Conservation (phyloP, 208 protist species). For the Leishmania aethiopica region DNA sequence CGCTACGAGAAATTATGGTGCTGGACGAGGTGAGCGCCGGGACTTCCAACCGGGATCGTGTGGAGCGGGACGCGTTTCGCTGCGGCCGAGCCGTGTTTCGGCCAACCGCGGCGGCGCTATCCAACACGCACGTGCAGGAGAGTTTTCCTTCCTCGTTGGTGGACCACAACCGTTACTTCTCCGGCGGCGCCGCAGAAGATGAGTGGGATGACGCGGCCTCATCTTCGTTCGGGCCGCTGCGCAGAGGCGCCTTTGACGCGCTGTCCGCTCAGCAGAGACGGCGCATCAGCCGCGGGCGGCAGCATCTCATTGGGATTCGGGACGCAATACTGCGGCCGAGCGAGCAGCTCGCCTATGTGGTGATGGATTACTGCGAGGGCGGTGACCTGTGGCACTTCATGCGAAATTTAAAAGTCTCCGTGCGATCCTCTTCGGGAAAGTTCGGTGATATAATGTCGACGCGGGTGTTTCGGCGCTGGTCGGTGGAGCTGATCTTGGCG, state of each 20-base stretch:
- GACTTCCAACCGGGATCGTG: slow-evolving; percentile 10
- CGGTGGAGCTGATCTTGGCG: slow-evolving; percentile 66
- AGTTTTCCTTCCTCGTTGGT: neutral
- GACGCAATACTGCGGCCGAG: slow-evolving; percentile 94
- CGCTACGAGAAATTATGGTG: slow-evolving; percentile 89
- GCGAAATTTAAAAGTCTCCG: slow-evolving; percentile 22
- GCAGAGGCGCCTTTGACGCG: slow-evolving; percentile 8
- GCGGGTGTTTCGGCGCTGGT: slow-evolving; percentile 60
- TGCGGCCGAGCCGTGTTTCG: slow-evolving; percentile 14
- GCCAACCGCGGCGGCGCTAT: neutral
- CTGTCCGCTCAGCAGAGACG: slow-evolving; percentile 7
- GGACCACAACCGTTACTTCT: slow-evolving; percentile 8
- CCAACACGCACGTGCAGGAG: neutral
- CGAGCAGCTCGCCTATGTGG: slow-evolving; percentile 89
- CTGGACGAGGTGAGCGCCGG: slow-evolving; percentile 89
- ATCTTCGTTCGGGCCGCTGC: neutral
- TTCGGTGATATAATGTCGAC: slow-evolving; percentile 38
- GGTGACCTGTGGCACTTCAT: slow-evolving; percentile 96
- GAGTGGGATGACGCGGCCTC: slow-evolving; percentile 17
- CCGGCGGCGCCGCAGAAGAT: neutral
- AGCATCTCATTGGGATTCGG: slow-evolving; percentile 87
- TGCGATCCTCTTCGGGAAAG: slow-evolving; percentile 20
- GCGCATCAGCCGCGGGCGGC: slow-evolving; percentile 24
- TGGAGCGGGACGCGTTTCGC: slow-evolving; percentile 25
- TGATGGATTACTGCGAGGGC: slow-evolving; percentile 96